phyloP scores from a whole-genome alignment of 805 yeast genomes.

The Cephaloascus fragrans region DNA sequence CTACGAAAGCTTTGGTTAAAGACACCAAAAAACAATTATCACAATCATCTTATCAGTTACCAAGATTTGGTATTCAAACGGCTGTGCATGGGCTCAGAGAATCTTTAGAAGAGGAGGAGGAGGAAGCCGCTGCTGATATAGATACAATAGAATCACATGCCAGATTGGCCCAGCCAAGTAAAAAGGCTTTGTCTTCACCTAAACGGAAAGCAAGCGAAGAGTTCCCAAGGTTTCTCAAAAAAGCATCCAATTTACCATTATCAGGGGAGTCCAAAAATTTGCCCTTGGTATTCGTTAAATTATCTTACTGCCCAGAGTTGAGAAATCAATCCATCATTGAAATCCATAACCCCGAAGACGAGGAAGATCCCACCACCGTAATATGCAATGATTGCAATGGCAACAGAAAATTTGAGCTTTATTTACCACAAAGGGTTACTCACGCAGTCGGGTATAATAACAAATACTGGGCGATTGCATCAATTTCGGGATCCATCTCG shows the following conservation, averaged over 20 bases:
- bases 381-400: slow-evolving; percentile 16
- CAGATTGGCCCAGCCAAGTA: slow-evolving; percentile 11
- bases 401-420: slow-evolving; percentile 21
- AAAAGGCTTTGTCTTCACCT: slow-evolving; percentile 20
- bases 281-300: slow-evolving; percentile 16
- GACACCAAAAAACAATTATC: slow-evolving; percentile 24
- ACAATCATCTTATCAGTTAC: slow-evolving; percentile 38
- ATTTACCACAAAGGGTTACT: slow-evolving; percentile 37
- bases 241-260: slow-evolving; percentile 12
- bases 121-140: slow-evolving; percentile 12
- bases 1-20: slow-evolving; percentile 5
- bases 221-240: slow-evolving; percentile 13
- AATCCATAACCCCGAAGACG: slow-evolving; percentile 28
- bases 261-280: slow-evolving; percentile 16
- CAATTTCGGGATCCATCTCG: slow-evolving; percentile 49
- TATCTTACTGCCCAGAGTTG: slow-evolving; percentile 7
- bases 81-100: slow-evolving; percentile 50
- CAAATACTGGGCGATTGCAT: slow-evolving; percentile 41
- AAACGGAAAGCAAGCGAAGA: not conserved
- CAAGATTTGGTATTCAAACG: slow-evolving; percentile 56
- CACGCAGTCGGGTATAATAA: slow-evolving; percentile 29
- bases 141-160: slow-evolving; percentile 1
- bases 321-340: slow-evolving; percentile 22
- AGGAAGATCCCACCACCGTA: slow-evolving; percentile 21
- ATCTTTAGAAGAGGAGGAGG: slow-evolving; percentile 12